Percentiles rank a stretch among this genome's conserved stretches.
Evolutionary conservation across 306 rosid genomes (phyloP).

Genomic region (Luffa acutangula): DNA sequence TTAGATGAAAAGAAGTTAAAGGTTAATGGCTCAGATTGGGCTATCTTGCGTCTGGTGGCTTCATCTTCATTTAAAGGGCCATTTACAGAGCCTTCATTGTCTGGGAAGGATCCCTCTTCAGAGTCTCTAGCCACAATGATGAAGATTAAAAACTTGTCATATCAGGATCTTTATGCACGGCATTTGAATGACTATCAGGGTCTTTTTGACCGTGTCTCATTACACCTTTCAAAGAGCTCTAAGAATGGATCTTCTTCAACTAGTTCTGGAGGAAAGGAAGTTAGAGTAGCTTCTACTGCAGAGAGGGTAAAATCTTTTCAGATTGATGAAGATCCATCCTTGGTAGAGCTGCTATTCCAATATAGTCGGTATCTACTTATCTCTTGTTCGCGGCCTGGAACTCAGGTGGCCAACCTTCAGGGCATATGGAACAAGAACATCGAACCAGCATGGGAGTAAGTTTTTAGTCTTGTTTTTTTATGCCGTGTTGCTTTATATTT

Average conservation of each 20-base stretch:
- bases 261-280: conserved; percentile 23
- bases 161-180: conserved; percentile 50
- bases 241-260: conserved; percentile 17
- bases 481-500: not conserved
- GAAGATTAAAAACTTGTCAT: conserved; percentile 36
- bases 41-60: conserved; percentile 61
- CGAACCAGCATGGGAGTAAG: conserved; percentile 83
- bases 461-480: not conserved
- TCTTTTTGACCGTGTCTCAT: conserved; percentile 77
- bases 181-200: conserved; percentile 75
- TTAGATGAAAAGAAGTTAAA: conserved; percentile 52
- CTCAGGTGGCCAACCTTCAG: conserved; percentile 81
- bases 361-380: conserved; percentile 87
- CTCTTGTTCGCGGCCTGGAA: conserved; percentile 77
- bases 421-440: conserved; percentile 84
- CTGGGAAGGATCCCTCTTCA: conserved; percentile 67
- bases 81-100: conserved; percentile 58
- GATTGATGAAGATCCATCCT: conserved; percentile 84
- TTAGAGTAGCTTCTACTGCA: conserved; percentile 51
- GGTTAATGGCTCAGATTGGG: conserved; percentile 75
- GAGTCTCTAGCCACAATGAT: conserved; percentile 40
- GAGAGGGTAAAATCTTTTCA: conserved; percentile 69
- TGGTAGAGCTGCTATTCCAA: conserved; percentile 85
- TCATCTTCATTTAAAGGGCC: conserved; percentile 76
- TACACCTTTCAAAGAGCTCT: conserved; percentile 68